Conservation (phyloP, 2,329 filamentous ascomycete species). For the Sarocladiaceae sp. region DNA sequence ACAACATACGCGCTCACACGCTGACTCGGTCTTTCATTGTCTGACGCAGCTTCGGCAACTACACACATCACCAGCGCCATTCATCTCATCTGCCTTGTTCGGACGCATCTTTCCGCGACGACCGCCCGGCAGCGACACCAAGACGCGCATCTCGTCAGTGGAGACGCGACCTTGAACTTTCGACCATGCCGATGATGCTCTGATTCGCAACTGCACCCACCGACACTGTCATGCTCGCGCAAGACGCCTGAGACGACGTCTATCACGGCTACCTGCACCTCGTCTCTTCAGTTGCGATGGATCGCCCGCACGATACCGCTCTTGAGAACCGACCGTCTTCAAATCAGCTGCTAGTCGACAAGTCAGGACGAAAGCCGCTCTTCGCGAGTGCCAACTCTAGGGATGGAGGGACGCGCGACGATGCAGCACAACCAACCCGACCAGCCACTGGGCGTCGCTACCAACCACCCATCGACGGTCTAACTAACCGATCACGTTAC, state of each 20-base stretch:
- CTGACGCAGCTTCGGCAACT: too few relatives aligned
- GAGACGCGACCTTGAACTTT: slow-evolving; percentile 5
- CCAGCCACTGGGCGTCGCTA: not conserved
- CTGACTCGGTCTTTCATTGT: too few relatives aligned
- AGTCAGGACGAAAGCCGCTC: slow-evolving; percentile 34
- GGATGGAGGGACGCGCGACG: slow-evolving; percentile 13
- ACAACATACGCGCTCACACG: not conserved
- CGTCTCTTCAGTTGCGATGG: not conserved
- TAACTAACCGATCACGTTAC: not conserved
- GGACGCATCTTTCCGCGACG: too few relatives aligned
- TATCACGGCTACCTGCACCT: not conserved
- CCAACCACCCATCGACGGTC: slow-evolving; percentile 13
- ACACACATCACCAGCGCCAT: too few relatives aligned
- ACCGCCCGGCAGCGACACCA: too few relatives aligned
- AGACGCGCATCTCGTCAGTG: too few relatives aligned
- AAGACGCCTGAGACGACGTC: slow-evolving; percentile 4
- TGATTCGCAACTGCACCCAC: not conserved
- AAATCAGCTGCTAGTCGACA: slow-evolving; percentile 29
- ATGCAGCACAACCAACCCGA: not conserved
- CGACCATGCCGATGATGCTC: slow-evolving; percentile 8
- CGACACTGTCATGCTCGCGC: slow-evolving; percentile 4
- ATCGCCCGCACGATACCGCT: not conserved
- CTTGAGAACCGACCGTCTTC: slow-evolving; percentile 15
- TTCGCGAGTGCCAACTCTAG: slow-evolving; percentile 24
- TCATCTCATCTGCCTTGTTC: too few relatives aligned